Evolutionary conservation across 164 flowering plant species (phyloP), one percentile per base, ranked within the genome.

Genomic region (Aristolochia fimbriata): DNA sequence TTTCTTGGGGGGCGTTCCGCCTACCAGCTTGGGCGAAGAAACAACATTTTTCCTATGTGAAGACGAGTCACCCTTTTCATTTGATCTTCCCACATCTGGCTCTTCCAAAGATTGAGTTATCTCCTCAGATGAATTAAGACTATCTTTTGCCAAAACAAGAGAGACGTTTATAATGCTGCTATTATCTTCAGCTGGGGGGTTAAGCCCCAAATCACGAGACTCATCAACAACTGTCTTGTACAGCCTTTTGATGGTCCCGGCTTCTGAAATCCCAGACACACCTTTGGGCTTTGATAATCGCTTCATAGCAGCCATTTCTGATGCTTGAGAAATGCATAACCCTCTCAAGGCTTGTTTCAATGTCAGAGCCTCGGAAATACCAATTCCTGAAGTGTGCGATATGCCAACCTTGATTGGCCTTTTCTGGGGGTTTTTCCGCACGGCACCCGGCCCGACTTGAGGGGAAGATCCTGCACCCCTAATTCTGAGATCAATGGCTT

Each of bases 311-410:
- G 98, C 98, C 91, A 89, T 80, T 55, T 92, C 96, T 12, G 96
- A 81, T 47, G 96, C 96, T 73, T 89, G 98, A 55, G 96, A 84
- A 46, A 92, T 82, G 81, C 86, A 84, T 66, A 87, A 62, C 46
- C 96, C 96, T 69, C 96, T 79, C 21, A 92, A 61, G 14, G 96
- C 96, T 74, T 92, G 98, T 77, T 92, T 92, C 74, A 89, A 70
- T 53, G 81, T 79, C 52, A 77, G 81, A 57, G 86, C 61, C 59
- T 83, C 91, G 10, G 96, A 81, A 50, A 89, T 77, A 31, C 95
- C 95, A 65, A 84, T 80, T 17, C 89, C 85, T 1, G 84, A 71
- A 23, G 75, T 63, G 22, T 73, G 82, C 60, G 86, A 68, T 23
- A 76, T 70, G 23, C 81, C 73, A 31, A 65, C 80, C 70, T 81